Evolutionary conservation across 331 rosid genomes (phyloP), one percentile per base, ranked within the genome.

Genomic region (Prunus yedoensis): DNA sequence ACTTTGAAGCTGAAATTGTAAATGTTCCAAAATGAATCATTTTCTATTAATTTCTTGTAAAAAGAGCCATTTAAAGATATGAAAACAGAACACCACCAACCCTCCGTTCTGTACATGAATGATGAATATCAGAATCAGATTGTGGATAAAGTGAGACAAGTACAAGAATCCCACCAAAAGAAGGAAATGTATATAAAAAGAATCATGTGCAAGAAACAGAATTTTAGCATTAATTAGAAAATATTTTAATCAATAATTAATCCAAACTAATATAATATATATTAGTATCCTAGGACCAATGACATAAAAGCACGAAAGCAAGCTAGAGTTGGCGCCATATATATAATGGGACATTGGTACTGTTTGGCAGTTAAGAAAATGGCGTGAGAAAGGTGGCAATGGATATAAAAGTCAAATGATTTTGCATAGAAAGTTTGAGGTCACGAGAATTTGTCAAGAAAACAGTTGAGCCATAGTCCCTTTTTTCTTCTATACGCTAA

Each of bases 401-500:
- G 68, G 25, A 23, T 21, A 71, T 18, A 18, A 49, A 73, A 46
- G 74, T 57, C 7, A 64, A 78, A 65, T 61, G 32, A 58, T 53
- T 63, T 78, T 56, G 53, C 10, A 11, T 38, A 20, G 12, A 66
- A 79, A 73, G 54, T 54, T 41, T 49, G 41, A 14, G 10, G 16
- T 73, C 83, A 79, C 83, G 74, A 73, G 83, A 79, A 73, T 27
- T 28, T 38, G 75, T 58, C 66, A 68, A 79, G 50, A 58, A 79
- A 67, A 79, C 83, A 49, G 83, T 59, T 79, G 83, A 66, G 67
- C 52, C 32, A 43, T 14, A 14, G 43, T 32, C 43, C 35, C 20
- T 18, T 54, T 27, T 4, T 38, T 43, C 43, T n/a, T 10, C 3
- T 4, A 10, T 18, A 4, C 1, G 17, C 70, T 12, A 35, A 41